A percentile compares a stretch with the other conserved stretches of the same genome.
Conservation (phyloP, 2,329 filamentous ascomycete species). For the Cylindrodendrum hubeiense region DNA sequence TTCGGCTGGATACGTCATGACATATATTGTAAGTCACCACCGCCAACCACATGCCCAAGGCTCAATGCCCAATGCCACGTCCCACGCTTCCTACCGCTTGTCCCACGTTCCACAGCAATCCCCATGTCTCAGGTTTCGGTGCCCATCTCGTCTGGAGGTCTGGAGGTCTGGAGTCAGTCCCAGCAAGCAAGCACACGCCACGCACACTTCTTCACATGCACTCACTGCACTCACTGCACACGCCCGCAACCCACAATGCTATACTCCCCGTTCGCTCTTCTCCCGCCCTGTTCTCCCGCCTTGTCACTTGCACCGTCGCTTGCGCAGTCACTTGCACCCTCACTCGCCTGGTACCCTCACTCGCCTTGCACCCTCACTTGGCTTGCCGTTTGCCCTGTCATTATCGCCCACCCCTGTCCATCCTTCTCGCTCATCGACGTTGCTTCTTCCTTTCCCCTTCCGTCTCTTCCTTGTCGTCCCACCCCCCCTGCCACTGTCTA, state of each 20-base stretch:
- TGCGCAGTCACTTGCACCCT: not conserved
- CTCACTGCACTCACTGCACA: no score
- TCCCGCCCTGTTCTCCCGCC: no score
- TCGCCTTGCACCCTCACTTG: not conserved
- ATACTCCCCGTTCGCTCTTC: no score
- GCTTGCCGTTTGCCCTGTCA: not conserved
- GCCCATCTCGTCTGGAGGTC: no score
- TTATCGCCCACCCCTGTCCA: conserved; percentile 17
- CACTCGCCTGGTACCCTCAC: not conserved
- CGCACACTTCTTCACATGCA: conserved; percentile 3
- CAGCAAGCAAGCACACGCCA: not conserved
- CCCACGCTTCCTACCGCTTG: conserved; percentile 36
- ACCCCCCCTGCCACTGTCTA: conserved; percentile 25
- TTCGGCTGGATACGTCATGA: conserved; percentile 52
- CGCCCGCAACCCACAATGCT: no score
- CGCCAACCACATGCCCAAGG: conserved; percentile 27
- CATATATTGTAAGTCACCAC: conserved; percentile 54
- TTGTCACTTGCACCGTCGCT: not conserved
- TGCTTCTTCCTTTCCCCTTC: conserved; percentile 40
- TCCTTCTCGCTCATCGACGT: conserved; percentile 42
- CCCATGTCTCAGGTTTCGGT: conserved; percentile 38
- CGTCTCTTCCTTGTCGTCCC: conserved; percentile 34
- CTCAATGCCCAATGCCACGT: conserved; percentile 22
- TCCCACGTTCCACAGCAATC: conserved; percentile 36
- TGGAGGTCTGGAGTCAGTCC: no score